Evolutionary conservation across 495 filamentous ascomycete species (phyloP), one percentile per base, ranked within the genome.

Genomic region (Aspergillus bertholletiae): DNA sequence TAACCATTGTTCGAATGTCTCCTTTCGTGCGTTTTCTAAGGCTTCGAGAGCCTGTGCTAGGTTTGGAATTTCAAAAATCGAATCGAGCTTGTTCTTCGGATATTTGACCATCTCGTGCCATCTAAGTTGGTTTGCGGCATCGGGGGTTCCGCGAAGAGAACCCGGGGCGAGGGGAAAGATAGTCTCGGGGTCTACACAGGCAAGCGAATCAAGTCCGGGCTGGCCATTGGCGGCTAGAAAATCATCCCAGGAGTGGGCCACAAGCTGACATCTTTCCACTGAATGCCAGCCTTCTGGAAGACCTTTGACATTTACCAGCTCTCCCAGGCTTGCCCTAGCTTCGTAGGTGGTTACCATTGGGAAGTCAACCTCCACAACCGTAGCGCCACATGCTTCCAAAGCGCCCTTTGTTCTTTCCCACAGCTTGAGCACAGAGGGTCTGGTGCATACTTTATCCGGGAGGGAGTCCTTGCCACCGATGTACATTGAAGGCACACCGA

Each of bases 51-150:
- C 70, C 28, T 67, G 66, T n/a, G 59, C 51, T 12, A 70, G 50
- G 1, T 56, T 63, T 2, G 62, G 59, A 6, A 71, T 60, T 0
- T 71, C 46, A 23, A 51, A 66, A 12, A 71, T 66, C 15, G 66
- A 62, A 1, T 41, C 18, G 0, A 62, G 52, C 28, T 66, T 71
- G 20, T 44, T 55, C 8, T 55, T 60, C 27, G 66, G 64, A 24
- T 71, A 73, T 32, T 63, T 53, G 3, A 73, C 68, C 41, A 73
- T 73, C 30, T 73, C 68, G 7, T 55, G 46, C 68, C 68, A 71
- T 8, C 60, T 63, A 20, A 61, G 53, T 39, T 61, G 57, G 46
- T 73, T 73, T 1, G 64, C 59, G 46, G 63, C 64, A 28, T 71
- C 62, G 2, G 70, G 68, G 1, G 58, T 53, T 11, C 69, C 69